phyloP scores from a whole-genome alignment of 371 early-diverging fungal genomes.

The Mortierella sp. region DNA sequence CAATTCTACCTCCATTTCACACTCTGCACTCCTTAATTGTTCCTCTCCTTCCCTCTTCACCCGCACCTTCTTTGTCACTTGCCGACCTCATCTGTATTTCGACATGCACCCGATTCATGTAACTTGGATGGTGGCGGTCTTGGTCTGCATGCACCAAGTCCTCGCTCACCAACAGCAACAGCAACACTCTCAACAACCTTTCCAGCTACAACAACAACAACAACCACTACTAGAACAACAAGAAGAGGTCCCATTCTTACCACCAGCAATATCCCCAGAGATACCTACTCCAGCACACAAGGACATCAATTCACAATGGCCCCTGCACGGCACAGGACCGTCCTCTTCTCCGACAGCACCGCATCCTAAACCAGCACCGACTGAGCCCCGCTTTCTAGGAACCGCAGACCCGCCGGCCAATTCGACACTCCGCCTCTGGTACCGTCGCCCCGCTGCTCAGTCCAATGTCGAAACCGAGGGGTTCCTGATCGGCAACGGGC shows the following conservation, averaged over 20 bases:
- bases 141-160: neutral
- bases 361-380: constrained; percentile 11
- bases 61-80: neutral
- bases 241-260: neutral
- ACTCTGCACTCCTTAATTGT: too few species aligned
- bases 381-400: constrained; percentile 7
- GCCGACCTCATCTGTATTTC: neutral
- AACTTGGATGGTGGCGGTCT: neutral
- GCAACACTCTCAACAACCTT: neutral
- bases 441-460: constrained; percentile 19
- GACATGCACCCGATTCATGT: neutral
- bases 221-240: neutral
- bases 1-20: too few species aligned
- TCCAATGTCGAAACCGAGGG: constrained; percentile 14
- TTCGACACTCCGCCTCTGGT: constrained; percentile 45
- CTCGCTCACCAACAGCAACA: neutral
- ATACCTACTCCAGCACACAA: neutral
- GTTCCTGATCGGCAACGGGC: constrained; percentile 45
- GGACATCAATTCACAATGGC: constrained; percentile 11
- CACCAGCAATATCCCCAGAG: neutral
- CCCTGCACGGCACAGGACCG: neutral
- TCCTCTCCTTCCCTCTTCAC: neutral
- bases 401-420: constrained; percentile 12
- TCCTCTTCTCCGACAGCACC: neutral
- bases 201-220: neutral